A percentile compares a stretch with the other conserved stretches of the same genome.
Evolutionary conservation across 75 land plant genomes (phyloP).

Genomic region (Cupressus sempervirens): DNA sequence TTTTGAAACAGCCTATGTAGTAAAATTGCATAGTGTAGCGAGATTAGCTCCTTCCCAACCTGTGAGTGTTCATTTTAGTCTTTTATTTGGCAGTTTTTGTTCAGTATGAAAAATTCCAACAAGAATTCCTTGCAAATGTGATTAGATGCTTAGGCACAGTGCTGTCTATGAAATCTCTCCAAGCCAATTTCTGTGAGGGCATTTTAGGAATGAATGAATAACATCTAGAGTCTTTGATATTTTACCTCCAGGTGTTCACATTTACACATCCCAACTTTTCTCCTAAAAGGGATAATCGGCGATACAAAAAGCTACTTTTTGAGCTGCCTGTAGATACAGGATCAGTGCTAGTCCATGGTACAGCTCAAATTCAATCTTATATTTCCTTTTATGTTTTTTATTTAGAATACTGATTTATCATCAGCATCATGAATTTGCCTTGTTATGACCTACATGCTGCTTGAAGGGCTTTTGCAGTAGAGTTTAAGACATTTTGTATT

Average conservation of each 20-base stretch:
- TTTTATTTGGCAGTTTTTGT: not conserved
- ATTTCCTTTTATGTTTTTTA: not conserved
- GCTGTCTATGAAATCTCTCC: not conserved
- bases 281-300: constrained; percentile 54
- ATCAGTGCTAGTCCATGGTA: constrained; percentile 90
- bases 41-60: constrained; percentile 82
- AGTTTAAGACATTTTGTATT: not conserved
- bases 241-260: constrained; percentile 69
- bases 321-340: constrained; percentile 83
- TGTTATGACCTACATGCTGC: not conserved
- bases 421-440: not conserved
- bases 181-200: not conserved
- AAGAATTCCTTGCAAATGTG: not conserved
- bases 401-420: not conserved
- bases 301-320: constrained; percentile 75
- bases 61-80: constrained; percentile 33
- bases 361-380: not conserved
- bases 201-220: not conserved
- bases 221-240: not conserved
- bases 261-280: constrained; percentile 79
- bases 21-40: constrained; percentile 88
- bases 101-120: not conserved
- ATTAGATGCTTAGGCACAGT: not conserved
- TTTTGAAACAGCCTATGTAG: constrained; percentile 99
- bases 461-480: not conserved